Base-by-base conservation (phyloP, 306 rosid species). In the Pachyrhizus erosus region DNA sequence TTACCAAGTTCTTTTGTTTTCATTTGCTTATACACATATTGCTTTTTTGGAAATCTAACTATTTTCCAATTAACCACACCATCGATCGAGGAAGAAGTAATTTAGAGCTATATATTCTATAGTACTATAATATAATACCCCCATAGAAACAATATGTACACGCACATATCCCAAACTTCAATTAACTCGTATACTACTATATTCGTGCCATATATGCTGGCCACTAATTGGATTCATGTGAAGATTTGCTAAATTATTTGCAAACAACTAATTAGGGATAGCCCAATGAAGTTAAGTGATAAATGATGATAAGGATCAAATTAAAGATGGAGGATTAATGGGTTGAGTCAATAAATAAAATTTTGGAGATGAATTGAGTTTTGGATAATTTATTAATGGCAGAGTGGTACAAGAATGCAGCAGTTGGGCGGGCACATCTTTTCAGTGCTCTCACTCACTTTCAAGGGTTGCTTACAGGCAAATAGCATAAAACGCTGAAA, bases 401-500 rank as follows among this genome's bases (percentile, higher is more conserved):
- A 17, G 49, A 57, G 3, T 20, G 79, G 51, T 76, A 77, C 9
- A 52, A 21, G 2, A n/a, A 2, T 58, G 71, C 7, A 66, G 24
- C 26, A 61, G 80, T 62, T 39, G 43, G 39, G 39, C 20, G n/a
- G 58, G 43, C 31, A 52, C 26, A 79, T 54, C 70, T 70, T 52
- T 70, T 71, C 65, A 73, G 23, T 31, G 42, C 31, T 9, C 34
- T 55, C 87, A 75, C 87, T 84, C 85, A 80, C 85, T 84, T 84
- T 84, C 87, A 84, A 75, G 82, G 84, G 71, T 39, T 49, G 11
- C 14, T 58, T 60, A 48, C 40, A 60, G 55, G 76, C 52, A 71
- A 84, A 83, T 79, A 15, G 74, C 84, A 84, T 74, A 45, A 73
- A 79, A 84, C 40, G 77, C 75, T 85, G 79, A 85, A 75, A 80